phyloP scores from a whole-genome alignment of 164 flowering plant species.

The Paratinospora sagittata region DNA sequence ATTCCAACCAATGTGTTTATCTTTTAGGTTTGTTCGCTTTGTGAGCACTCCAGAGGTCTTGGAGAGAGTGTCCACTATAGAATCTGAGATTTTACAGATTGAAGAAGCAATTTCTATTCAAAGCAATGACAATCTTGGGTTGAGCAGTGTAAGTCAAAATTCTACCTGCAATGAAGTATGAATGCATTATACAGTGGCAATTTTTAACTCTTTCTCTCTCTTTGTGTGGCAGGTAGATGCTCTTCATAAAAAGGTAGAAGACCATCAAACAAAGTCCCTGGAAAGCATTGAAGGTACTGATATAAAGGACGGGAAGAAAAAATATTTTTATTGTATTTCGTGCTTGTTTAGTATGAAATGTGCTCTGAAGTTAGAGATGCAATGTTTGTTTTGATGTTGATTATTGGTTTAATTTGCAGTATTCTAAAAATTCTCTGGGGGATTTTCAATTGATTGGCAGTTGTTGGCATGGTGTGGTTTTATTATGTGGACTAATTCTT shows the following conservation, averaged over 20 bases:
- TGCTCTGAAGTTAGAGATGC: not conserved
- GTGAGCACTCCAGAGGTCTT: conserved; percentile 94
- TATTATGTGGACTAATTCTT: not conserved
- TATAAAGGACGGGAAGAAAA: not conserved
- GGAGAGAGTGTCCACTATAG: conserved; percentile 79
- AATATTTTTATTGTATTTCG: not conserved
- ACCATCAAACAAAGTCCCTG: conserved; percentile 31
- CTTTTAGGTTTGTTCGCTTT: conserved; percentile 83
- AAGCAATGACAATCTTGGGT: conserved; percentile 43
- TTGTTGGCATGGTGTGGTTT: not conserved
- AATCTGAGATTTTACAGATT: conserved; percentile 75
- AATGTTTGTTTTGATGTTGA: not conserved
- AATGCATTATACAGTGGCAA: not conserved
- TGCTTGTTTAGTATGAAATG: not conserved
- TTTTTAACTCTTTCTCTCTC: conserved; percentile 8
- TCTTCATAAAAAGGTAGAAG: conserved; percentile 32
- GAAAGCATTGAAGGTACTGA: conserved; percentile 53
- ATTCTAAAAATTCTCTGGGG: not conserved
- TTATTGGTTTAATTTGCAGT: not conserved
- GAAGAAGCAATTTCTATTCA: conserved; percentile 51
- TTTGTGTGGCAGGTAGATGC: conserved; percentile 46
- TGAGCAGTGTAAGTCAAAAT: conserved; percentile 40
- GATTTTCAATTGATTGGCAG: no score
- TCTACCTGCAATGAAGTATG: not conserved
- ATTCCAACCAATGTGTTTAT: conserved; percentile 7